These are phyloP conservation scores for Dillenia turbinata DNA, from an alignment of 164 flowering plant species.

Conservation along the genomic window DNA sequence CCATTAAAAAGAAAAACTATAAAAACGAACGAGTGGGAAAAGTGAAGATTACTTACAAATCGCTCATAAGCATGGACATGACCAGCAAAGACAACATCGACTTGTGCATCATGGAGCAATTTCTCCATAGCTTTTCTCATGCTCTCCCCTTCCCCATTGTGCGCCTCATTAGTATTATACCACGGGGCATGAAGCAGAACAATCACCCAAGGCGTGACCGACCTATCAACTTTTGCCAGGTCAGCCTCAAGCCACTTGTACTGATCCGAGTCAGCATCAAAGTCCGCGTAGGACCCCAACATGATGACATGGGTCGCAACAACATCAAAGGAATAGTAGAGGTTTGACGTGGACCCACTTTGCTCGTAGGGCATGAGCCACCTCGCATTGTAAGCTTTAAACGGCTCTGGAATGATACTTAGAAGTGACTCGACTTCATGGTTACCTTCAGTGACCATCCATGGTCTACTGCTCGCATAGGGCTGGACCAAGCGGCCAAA, in stretches of 20 bases:
- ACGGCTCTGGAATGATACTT: not conserved
- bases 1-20: not conserved
- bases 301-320: slow-evolving; percentile 7
- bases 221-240: slow-evolving; percentile 1
- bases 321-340: slow-evolving; percentile 15
- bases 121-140: slow-evolving; percentile 13
- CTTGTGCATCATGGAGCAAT: slow-evolving; percentile 2
- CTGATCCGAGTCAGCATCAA: slow-evolving; percentile 8
- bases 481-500: slow-evolving; percentile 21
- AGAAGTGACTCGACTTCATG: slow-evolving; percentile 11
- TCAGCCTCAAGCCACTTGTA: slow-evolving; percentile 12
- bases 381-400: slow-evolving; percentile 9
- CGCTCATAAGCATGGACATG: slow-evolving; percentile 14
- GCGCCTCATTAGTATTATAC: slow-evolving; percentile 11
- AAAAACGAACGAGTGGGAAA: not conserved
- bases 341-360: slow-evolving; percentile 11
- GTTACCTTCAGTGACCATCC: slow-evolving; percentile 13
- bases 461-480: slow-evolving; percentile 9
- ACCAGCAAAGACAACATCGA: slow-evolving; percentile 9
- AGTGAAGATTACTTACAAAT: slow-evolving; percentile 3
- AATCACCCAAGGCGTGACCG: slow-evolving; percentile 9
- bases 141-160: slow-evolving; percentile 9
- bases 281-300: slow-evolving; percentile 11
- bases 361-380: slow-evolving; percentile 10
- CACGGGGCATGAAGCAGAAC: slow-evolving; percentile 10